Percentiles rank a stretch among this genome's conserved stretches.
Conservation (phyloP, 495 filamentous ascomycete genomes). For the Aspergillus ostianus region DNA sequence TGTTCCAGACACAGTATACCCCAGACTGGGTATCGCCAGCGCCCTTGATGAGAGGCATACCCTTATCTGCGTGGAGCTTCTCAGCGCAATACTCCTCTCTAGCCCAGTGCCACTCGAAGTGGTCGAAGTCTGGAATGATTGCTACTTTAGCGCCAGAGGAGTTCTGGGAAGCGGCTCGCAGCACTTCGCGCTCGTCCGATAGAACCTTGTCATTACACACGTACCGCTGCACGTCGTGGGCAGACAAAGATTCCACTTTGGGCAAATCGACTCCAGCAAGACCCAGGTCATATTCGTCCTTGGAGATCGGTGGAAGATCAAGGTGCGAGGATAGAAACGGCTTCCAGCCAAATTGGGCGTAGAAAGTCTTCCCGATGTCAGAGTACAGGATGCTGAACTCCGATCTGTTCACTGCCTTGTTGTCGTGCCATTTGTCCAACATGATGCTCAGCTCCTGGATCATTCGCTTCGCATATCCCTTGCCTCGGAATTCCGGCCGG, state of each 20-base stretch:
- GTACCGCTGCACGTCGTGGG: constrained; percentile 29
- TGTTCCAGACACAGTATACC: constrained; percentile 80
- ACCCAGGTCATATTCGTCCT: constrained; percentile 19
- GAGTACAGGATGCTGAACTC: constrained; percentile 81
- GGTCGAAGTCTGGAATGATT: constrained; percentile 68
- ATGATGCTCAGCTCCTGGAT: constrained; percentile 53
- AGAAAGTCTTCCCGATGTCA: constrained; percentile 94
- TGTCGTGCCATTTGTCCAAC: constrained; percentile 53
- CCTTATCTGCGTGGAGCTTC: constrained; percentile 40
- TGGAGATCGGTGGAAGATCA: constrained; percentile 50
- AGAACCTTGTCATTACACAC: constrained; percentile 38
- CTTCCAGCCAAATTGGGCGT: constrained; percentile 77
- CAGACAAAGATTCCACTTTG: constrained; percentile 23
- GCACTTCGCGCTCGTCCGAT: constrained; percentile 31
- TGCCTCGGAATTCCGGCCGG: constrained; percentile 65
- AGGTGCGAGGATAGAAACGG: constrained; percentile 71
- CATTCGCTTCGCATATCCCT: constrained; percentile 77
- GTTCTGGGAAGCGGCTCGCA: constrained; percentile 32
- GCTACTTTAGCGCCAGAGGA: constrained; percentile 52
- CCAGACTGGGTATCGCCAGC: constrained; percentile 56
- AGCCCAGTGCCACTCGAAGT: constrained; percentile 80
- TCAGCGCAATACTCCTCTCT: constrained; percentile 80
- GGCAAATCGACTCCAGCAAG: constrained; percentile 13
- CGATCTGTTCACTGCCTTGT: constrained; percentile 33
- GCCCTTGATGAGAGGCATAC: constrained; percentile 60